phyloP scores from a whole-genome alignment of 1,284 basidiomycete genomes.

The Xerocomus nothofagi region DNA sequence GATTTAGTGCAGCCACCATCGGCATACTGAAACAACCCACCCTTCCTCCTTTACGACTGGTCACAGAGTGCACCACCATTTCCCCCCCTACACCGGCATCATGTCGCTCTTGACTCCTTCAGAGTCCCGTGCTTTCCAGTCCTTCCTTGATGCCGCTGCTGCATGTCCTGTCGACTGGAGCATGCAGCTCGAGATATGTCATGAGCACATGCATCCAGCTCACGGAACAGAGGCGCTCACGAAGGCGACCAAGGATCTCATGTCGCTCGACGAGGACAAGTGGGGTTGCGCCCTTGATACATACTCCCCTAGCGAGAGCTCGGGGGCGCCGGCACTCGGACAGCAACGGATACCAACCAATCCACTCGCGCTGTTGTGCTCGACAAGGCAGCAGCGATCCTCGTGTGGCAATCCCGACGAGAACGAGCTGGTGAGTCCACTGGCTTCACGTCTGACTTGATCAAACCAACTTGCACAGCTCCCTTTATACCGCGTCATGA shows the following conservation, averaged over 20 bases:
- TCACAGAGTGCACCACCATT: neutral
- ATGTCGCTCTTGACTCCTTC: slow-evolving; percentile 51
- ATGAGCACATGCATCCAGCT: slow-evolving; percentile 39
- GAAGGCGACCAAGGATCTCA: slow-evolving; percentile 63
- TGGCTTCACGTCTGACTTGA: slow-evolving; percentile 1
- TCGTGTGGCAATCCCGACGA: slow-evolving; percentile 4
- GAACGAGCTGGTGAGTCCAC: slow-evolving; percentile 3
- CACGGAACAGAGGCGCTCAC: slow-evolving; percentile 57
- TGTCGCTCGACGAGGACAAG: slow-evolving; percentile 35
- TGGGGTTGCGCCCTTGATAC: slow-evolving; percentile 28
- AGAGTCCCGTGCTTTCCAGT: slow-evolving; percentile 51
- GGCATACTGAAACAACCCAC: neutral
- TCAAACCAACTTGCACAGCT: slow-evolving; percentile 10
- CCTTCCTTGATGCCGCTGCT: slow-evolving; percentile 50
- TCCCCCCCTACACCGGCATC: neutral
- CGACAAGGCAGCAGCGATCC: slow-evolving; percentile 21
- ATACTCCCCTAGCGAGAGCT: slow-evolving; percentile 13
- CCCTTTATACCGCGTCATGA: slow-evolving; percentile 20
- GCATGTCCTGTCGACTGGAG: slow-evolving; percentile 39
- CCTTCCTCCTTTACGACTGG: neutral
- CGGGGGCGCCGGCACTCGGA: slow-evolving; percentile 12
- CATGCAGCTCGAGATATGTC: slow-evolving; percentile 37
- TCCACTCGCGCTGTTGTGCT: slow-evolving; percentile 18
- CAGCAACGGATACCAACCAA: slow-evolving; percentile 19
- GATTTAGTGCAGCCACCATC: slow-evolving; percentile 19